Percentiles rank a stretch among this genome's conserved stretches.
Evolutionary conservation across 371 early-diverging fungal species (phyloP).

Genomic region (Rhizopus arrhizus): DNA sequence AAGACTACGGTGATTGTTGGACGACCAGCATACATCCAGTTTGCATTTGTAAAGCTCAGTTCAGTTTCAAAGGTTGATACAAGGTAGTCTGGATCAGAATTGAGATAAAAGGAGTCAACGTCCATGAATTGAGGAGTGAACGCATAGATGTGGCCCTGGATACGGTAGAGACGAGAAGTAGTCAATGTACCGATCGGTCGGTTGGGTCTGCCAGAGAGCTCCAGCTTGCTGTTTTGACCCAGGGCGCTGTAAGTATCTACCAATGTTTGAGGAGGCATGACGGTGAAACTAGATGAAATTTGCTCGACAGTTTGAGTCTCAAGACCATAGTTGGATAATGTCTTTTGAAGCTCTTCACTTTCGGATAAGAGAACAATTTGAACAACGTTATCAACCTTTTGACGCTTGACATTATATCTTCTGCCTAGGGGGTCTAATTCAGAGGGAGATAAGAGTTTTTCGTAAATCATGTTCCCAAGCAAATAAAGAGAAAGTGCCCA

Average conservation of each 20-base stretch:
- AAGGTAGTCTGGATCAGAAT: slow-evolving; percentile 80
- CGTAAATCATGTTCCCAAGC: slow-evolving; percentile 78
- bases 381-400: slow-evolving; percentile 62
- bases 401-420: slow-evolving; percentile 57
- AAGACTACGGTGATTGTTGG: slow-evolving; percentile 83
- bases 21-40: slow-evolving; percentile 80
- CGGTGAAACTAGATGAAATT: slow-evolving; percentile 68
- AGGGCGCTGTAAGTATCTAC: slow-evolving; percentile 76
- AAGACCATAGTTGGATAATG: slow-evolving; percentile 74
- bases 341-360: slow-evolving; percentile 67
- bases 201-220: slow-evolving; percentile 78
- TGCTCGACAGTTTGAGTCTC: slow-evolving; percentile 78
- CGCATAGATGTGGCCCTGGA: slow-evolving; percentile 81
- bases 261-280: slow-evolving; percentile 80
- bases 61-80: slow-evolving; percentile 81
- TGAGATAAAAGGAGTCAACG: slow-evolving; percentile 82
- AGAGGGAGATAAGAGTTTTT: slow-evolving; percentile 74
- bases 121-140: slow-evolving; percentile 92
- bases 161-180: slow-evolving; percentile 81
- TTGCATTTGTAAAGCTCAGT: slow-evolving; percentile 71
- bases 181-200: slow-evolving; percentile 72
- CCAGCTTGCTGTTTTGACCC: slow-evolving; percentile 79
- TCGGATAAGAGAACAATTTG: slow-evolving; percentile 85
- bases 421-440: slow-evolving; percentile 90
- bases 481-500: slow-evolving; percentile 89